Percentiles rank a stretch among this genome's conserved stretches.
phyloP scores from a whole-genome alignment of 345 rosid species.

The Melaleuca alternifolia region DNA sequence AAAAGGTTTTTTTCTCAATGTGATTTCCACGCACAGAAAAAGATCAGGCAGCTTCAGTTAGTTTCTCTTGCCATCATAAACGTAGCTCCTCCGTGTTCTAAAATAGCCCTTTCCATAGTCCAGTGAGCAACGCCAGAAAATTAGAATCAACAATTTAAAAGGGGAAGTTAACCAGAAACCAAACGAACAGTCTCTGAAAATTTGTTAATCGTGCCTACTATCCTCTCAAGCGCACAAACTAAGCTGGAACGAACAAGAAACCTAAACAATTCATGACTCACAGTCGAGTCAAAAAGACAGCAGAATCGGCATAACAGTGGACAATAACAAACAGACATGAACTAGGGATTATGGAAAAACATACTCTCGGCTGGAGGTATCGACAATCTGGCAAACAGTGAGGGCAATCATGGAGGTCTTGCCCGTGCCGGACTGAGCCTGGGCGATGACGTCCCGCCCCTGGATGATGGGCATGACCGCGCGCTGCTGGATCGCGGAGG shows the following conservation, averaged over 20 bases:
- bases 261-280: background rate
- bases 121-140: background rate
- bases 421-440: conserved; percentile 99
- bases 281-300: background rate
- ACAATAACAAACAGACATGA: background rate
- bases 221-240: background rate
- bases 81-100: background rate
- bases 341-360: background rate
- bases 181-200: background rate
- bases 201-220: background rate
- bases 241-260: background rate
- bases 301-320: background rate
- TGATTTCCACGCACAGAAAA: background rate
- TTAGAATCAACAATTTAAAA: background rate
- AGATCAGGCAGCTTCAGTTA: background rate
- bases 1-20: background rate
- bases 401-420: conserved; percentile 97
- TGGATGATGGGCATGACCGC: conserved; percentile 89
- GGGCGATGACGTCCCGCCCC: conserved; percentile 94
- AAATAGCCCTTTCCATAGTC: background rate
- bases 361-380: conserved; percentile 68
- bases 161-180: background rate
- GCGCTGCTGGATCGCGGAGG: conserved; percentile 93
- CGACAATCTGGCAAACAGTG: conserved; percentile 78
- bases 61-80: background rate